Evolutionary conservation across 257 asterid genomes (phyloP), one percentile per base, ranked within the genome.

Genomic region (Fraxinus anomala): DNA sequence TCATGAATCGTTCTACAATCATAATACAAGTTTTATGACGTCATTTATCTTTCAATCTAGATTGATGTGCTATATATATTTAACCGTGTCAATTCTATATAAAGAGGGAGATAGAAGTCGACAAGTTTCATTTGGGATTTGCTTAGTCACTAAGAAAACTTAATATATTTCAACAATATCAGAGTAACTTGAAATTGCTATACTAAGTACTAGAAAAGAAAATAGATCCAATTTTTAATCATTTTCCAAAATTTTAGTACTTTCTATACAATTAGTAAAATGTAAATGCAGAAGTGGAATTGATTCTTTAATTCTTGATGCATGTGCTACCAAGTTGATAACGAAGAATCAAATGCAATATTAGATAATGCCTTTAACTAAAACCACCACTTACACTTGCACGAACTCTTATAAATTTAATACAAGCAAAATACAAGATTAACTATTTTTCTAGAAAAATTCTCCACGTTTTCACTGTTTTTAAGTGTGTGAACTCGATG

Each of bases 261-360:
- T 54, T 14, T 2, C 19, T 49, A 49, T 49, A 49, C n/a, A 49
- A 49, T 49, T 16, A 23, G 3, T 3, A 5, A 63, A 65, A 40
- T 61, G 47, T 28, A 33, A 14, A 26, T 40, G 56, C 6, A 5
- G 36, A 24, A 17, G 6, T 67, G 59, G 79, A 65, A 73, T 67
- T 79, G 82, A 79, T 79, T 80, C 80, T 79, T 79, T 69, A 67
- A 70, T 69, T n/a, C 37, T 74, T 61, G 3, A 47, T 19, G 17
- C 74, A 65, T 59, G 74, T 44, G 42, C 36, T 28, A 42, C 74
- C 56, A 14, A 47, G n/a, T 47, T 47, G 56, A 44, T 12, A 47
- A 3, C 8, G 59, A 47, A 4, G 59, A 47, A 47, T 47, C 59
- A 47, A 47, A 6, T 16, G 6, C 59, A 14, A 47, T 47, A 47